phyloP scores from a whole-genome alignment of 148 eudicot genomes.

The Chenopodium album region DNA sequence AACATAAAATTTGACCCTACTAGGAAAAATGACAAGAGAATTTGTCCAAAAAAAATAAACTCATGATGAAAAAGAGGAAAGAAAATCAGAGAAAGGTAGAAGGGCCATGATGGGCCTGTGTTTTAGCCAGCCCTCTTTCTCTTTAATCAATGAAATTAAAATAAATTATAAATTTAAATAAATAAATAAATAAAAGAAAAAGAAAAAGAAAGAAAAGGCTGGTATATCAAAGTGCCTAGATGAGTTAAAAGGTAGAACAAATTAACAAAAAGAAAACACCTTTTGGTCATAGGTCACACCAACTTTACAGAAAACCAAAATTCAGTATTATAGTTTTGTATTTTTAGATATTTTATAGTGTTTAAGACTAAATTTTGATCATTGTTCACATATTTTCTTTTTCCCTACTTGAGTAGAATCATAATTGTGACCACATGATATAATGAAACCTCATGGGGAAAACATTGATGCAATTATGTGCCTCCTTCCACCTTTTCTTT shows the following conservation, averaged over 20 bases:
- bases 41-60: slow-evolving; percentile 14
- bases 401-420: slow-evolving; percentile 37
- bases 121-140: slow-evolving; percentile 22
- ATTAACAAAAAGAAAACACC: slow-evolving; percentile 26
- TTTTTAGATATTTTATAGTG: background rate
- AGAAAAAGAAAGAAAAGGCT: slow-evolving; percentile 3
- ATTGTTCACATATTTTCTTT: slow-evolving; percentile 12
- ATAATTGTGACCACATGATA: slow-evolving; percentile 73
- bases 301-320: background rate
- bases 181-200: background rate
- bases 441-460: slow-evolving; percentile 43
- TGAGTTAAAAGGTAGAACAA: slow-evolving; percentile 11
- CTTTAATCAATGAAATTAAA: slow-evolving; percentile 18
- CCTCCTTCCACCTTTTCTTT: slow-evolving; percentile 19
- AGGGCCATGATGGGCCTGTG: slow-evolving; percentile 25
- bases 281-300: slow-evolving; percentile 11
- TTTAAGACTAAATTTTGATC: background rate
- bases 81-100: slow-evolving; percentile 19
- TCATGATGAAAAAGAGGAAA: slow-evolving; percentile 24
- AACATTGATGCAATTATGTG: slow-evolving; percentile 45
- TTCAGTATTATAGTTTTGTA: too few relatives aligned
- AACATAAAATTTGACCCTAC: slow-evolving; percentile 14
- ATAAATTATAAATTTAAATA: too few relatives aligned
- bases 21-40: slow-evolving; percentile 18
- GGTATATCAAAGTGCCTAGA: slow-evolving; percentile 23